Conservation (phyloP, 176 grass and related monocot species). For the Juncus effusus region DNA sequence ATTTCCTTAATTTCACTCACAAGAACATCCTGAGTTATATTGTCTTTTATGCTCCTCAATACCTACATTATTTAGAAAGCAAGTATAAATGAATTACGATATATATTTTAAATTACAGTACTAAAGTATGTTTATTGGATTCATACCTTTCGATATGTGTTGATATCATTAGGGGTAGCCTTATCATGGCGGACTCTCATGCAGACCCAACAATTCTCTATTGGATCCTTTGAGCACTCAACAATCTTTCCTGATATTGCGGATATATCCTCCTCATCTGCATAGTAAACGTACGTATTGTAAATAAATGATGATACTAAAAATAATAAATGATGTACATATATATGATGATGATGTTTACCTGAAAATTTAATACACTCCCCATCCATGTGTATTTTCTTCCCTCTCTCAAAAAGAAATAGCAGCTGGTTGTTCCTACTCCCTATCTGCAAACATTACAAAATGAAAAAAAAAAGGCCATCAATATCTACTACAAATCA, state of each 20-base stretch:
- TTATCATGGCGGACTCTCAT: constrained; percentile 74
- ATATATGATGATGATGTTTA: constrained; percentile 24
- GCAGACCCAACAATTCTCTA: constrained; percentile 59
- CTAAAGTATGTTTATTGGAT: constrained; percentile 17
- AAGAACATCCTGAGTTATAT: constrained; percentile 82
- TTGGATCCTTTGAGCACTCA: constrained; percentile 71
- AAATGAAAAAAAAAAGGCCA: constrained; percentile 15
- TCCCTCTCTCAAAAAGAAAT: constrained; percentile 78
- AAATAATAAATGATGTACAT: constrained; percentile 20
- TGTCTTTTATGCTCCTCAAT: constrained; percentile 87
- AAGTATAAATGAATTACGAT: constrained; percentile 15
- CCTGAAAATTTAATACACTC: constrained; percentile 48
- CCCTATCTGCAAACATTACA: constrained; percentile 39
- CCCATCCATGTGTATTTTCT: constrained; percentile 86
- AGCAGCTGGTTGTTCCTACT: constrained; percentile 55
- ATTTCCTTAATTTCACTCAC: constrained; percentile 65
- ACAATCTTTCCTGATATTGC: constrained; percentile 66
- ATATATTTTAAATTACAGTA: neutral
- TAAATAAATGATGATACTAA: neutral
- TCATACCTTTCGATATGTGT: constrained; percentile 74
- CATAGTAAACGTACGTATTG: neutral
- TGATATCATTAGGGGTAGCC: constrained; percentile 89
- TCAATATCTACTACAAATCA: constrained; percentile 9
- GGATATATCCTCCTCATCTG: constrained; percentile 36
- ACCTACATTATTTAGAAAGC: constrained; percentile 36